phyloP scores from a whole-genome alignment of 257 asterid genomes.

The Gardenia jasminoides region DNA sequence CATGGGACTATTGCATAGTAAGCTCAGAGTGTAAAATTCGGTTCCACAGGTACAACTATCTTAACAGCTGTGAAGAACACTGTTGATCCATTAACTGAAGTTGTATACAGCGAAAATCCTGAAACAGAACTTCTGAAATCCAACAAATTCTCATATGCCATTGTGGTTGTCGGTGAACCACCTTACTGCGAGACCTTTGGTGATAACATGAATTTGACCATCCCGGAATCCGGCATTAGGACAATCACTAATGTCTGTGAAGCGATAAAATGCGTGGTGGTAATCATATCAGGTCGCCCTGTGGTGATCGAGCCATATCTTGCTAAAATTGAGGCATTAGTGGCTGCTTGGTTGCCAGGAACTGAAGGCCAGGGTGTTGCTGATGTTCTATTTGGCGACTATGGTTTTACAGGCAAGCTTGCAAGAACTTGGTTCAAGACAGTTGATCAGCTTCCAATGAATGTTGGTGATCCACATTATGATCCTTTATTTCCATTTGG shows the following conservation, averaged over 20 bases:
- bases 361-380: constrained; percentile 80
- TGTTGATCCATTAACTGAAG: constrained; percentile 71
- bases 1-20: not conserved
- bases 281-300: constrained; percentile 76
- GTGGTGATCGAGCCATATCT: constrained; percentile 64
- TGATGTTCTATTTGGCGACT: constrained; percentile 62
- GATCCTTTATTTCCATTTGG: constrained; percentile 77
- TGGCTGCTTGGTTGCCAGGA: constrained; percentile 92
- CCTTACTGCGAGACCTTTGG: constrained; percentile 70
- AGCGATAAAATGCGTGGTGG: constrained; percentile 54
- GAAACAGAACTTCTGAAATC: constrained; percentile 42
- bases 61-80: constrained; percentile 59
- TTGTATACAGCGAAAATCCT: constrained; percentile 55
- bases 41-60: constrained; percentile 67
- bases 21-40: not conserved
- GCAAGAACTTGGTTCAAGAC: constrained; percentile 80
- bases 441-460: constrained; percentile 82
- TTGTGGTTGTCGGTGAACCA: constrained; percentile 73
- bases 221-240: constrained; percentile 57
- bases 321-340: constrained; percentile 53
- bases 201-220: constrained; percentile 57
- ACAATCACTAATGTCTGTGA: constrained; percentile 57
- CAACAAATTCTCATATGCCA: constrained; percentile 53
- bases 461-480: constrained; percentile 66
- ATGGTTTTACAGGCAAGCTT: constrained; percentile 72